Evolutionary conservation across 805 yeast species (phyloP).

Genomic region (Kuraishia hungarica): DNA sequence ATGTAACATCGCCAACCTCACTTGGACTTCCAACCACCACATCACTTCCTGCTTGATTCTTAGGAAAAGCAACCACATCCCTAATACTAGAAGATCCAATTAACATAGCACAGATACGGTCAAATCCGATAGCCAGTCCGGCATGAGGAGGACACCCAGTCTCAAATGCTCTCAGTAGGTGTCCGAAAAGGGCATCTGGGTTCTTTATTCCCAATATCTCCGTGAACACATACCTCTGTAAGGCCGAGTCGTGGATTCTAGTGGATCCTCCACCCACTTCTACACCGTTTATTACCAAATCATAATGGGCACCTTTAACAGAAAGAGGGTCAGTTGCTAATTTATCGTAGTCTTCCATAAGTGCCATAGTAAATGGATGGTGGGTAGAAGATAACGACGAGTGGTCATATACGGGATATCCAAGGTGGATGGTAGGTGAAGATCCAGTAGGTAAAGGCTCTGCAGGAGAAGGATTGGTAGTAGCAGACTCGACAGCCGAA

Average conservation of each 20-base stretch:
- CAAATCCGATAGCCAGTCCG: conserved; percentile 93
- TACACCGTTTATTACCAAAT: conserved; percentile 86
- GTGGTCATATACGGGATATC: conserved; percentile 55
- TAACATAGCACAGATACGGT: conserved; percentile 86
- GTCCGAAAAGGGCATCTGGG: conserved; percentile 69
- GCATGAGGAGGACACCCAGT: conserved; percentile 99
- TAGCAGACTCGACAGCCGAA: too few relatives aligned
- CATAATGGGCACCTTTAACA: conserved; percentile 88
- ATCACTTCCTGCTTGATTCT: conserved; percentile 82
- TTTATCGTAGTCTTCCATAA: conserved; percentile 53
- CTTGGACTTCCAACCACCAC: conserved; percentile 86
- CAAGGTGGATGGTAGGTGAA: too few relatives aligned
- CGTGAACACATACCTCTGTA: conserved; percentile 69
- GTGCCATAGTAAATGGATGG: conserved; percentile 96
- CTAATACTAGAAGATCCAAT: conserved; percentile 70
- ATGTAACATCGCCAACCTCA: conserved; percentile 36
- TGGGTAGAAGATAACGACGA: conserved; percentile 62
- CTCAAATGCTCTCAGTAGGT: conserved; percentile 68
- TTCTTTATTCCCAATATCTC: conserved; percentile 51
- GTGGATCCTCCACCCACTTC: conserved; percentile 97
- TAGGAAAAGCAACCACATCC: conserved; percentile 95
- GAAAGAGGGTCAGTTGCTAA: conserved; percentile 47
- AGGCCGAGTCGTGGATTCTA: conserved; percentile 78
- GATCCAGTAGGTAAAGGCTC: too few relatives aligned
- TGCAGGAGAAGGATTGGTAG: too few relatives aligned